Base-by-base conservation (phyloP, 1,284 basidiomycete genomes). In the Amylostereum areolatum region DNA sequence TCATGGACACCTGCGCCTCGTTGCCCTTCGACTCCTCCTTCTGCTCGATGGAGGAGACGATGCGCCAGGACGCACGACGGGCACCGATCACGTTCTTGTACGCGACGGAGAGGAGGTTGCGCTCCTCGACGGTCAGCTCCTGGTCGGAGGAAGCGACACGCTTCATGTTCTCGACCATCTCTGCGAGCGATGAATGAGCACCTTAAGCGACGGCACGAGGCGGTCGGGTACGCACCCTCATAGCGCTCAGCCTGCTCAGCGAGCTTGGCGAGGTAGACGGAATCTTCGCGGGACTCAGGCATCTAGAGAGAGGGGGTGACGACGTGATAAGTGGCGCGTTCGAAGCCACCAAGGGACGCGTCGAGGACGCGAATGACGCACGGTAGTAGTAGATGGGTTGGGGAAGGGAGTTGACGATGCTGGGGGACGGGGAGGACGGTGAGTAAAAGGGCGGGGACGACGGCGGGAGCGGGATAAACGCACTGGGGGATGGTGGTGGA, bases 11-110 rank as follows among this genome's bases (percentile, higher is more conserved):
- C 75, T 99, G 97, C 52, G 89, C 86, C 71, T 96, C 92, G 68
- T 99, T 98, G 67, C 96, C 96, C 80, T 98, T 97, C 57, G 91
- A 93, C 80, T 98, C 96, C 81, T 99, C 97, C 83, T 99, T 99
- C 78, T 98, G 95, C 79, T 99, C 97, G 65, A 99, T 98, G 55
- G 95, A 98, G 61, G 94, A 97, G 56, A 99, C 95, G 66, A 99
- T 98, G 63, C 96, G 81, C 96, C 96, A 99, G 46, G 94, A 97
- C 43, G 96, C 96, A 71, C 96, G 95, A 62, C 96, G 95, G 43
- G 96, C 96, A 74, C 96, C 96, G 63, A 98, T 98, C 58, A 99
- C 95, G 75, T 99, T 99, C 92, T 99, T 99, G 85, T 99, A 99
- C 31, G 96, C 96, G 58, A 99, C 96, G 29, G 95, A 98, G 53